Percentiles rank a stretch among this genome's conserved stretches.
Evolutionary conservation across 345 rosid genomes (phyloP).

Genomic region (Trapa bicornis): DNA sequence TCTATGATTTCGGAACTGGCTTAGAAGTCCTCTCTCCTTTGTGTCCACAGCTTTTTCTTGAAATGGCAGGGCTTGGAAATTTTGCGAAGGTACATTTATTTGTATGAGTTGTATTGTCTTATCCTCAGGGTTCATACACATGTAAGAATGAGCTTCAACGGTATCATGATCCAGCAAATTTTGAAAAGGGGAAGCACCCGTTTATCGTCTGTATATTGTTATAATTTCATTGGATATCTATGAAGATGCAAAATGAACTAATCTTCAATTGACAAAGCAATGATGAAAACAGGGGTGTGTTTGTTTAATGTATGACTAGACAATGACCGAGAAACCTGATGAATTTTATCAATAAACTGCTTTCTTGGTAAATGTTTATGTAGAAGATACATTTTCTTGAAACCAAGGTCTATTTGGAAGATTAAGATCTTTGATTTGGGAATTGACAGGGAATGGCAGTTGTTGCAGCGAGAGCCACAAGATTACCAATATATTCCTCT

Average conservation of each 20-base stretch:
- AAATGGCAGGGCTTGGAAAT: slow-evolving; percentile 94
- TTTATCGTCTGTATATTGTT: background rate
- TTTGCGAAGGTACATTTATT: slow-evolving; percentile 56
- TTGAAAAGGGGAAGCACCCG: background rate
- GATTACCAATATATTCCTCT: slow-evolving; percentile 87
- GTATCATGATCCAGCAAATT: background rate
- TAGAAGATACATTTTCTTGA: too few species aligned
- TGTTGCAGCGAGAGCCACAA: slow-evolving; percentile 94
- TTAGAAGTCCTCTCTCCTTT: slow-evolving; percentile 84
- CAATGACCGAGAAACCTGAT: too few species aligned
- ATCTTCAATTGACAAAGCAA: background rate
- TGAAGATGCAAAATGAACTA: background rate
- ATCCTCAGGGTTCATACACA: background rate
- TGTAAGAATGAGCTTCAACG: background rate
- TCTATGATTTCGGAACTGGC: slow-evolving; percentile 85
- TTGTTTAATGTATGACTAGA: too few species aligned
- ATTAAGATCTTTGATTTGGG: slow-evolving; percentile 4
- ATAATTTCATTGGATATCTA: background rate
- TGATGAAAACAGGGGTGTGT: too few species aligned
- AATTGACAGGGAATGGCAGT: slow-evolving; percentile 83
- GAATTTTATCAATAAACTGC: too few species aligned
- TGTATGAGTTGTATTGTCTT: background rate
- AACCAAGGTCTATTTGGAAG: background rate
- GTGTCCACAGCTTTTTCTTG: slow-evolving; percentile 83
- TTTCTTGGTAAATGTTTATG: too few species aligned